Base-by-base conservation (phyloP, 345 rosid genomes). In the Eucalyptus brandiana region DNA sequence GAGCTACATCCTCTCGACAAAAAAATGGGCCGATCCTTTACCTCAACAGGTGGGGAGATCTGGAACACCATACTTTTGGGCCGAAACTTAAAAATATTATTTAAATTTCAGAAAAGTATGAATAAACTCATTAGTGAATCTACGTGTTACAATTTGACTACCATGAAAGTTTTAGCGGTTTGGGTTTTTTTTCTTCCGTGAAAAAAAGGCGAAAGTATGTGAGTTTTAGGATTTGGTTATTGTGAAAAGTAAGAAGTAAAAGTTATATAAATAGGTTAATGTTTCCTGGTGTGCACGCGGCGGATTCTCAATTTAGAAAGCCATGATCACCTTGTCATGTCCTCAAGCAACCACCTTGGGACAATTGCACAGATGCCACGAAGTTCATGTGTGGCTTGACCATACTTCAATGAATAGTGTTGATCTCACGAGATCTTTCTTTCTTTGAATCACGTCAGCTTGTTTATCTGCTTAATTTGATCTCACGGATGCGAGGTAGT, bases 331-430 rank as follows among this genome's bases (percentile, higher is more conserved):
- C 17, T 62, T 12, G 34, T n/a, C 32, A 14, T 62, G 69, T 28
- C 69, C 3, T 16, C 40, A 32, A 67, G 40, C 80, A 67, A 67
- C 44, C 26, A 19, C 26, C 81, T 72, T 9, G 44, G 4, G 26
- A 6, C 2, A 6, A 0, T 72, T 0, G 12, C 81, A 34, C 14
- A 10, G 8, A 72, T 69, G 23, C 80, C 2, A 0, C 0, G 44
- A 13, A 40, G 8, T 5, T 34, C n/a, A n/a, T 34, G 13, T 12
- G 6, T 72, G 26, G 44, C 81, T 10, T 34, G 81, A 19, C 26
- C 81, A 72, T 19, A 72, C 1, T 18, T 34, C 44, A 19, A 18
- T 34, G 3, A 34, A 9, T 19, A 10, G 8, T 18, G 44, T 72
- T 26, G 2, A n/a, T 72, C 42, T 2, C 26, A 18, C 15, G 8